Evolutionary conservation across 2,329 filamentous ascomycete species (phyloP), one percentile per base, ranked within the genome.

Genomic region (Cladosporium velox): DNA sequence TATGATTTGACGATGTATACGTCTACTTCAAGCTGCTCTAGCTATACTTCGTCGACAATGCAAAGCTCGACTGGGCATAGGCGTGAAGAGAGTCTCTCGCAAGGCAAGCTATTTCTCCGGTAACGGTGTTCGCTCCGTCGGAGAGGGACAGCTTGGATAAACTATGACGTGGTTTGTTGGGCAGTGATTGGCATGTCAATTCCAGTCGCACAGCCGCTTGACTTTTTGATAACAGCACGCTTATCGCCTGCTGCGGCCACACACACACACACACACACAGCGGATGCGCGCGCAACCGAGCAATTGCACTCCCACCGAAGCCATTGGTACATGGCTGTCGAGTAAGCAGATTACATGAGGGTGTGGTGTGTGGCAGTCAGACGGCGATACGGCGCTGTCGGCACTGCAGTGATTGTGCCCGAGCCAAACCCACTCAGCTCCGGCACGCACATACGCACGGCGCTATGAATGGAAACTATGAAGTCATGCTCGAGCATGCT

Each of bases 381-480:
- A 44, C 41, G 41, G 41, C 2, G 18, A 44, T 44, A n/a, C 41
- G 41, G 41, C 18, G 18, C 38, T n/a, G 4, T 41, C 38, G 18
- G 41, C 18, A 21, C 3, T n/a, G 18, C 41, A 44, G 6, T 10
- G 41, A 21, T 47, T 11, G 41, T 47, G 41, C 41, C 41, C 41
- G n/a, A 21, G 41, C 41, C n/a, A 47, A 10, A 10, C 38, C 7
- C 38, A 44, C 38, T n/a, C 34, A 34, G 32, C 38, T 41, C n/a
- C 38, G 38, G 15, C 41, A 21, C n/a, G n/a, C 41, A 21, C n/a
- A 7, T n/a, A 24, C 28, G 57, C 57, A 59, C 14, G 8, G 21
- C 6, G 59, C 59, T 49, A 10, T 30, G 59, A 51, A 61, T 35
- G 59, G 38, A 15, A 62, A 24, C 26, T 64, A 64, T 64, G 61